Base-by-base conservation (phyloP, 371 early-diverging fungal genomes). In the Mucor saturninus region DNA sequence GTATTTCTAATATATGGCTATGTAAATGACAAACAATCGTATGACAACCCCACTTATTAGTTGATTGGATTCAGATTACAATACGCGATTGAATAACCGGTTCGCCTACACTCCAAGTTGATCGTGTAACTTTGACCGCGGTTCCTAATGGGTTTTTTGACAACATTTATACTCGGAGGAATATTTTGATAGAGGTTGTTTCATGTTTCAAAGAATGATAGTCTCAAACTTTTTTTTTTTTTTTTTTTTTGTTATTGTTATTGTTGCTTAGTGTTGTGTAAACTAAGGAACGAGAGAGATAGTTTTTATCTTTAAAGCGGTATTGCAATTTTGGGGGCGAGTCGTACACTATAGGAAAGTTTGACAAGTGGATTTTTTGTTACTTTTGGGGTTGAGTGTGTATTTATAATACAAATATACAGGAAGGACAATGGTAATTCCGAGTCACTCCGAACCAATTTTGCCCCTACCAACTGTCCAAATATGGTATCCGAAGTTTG, bases 401-500 rank as follows among this genome's bases (percentile, higher is more conserved):
- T 26, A 29, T 62, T 62, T 67, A 61, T 58, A 67, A 67, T 65
- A 65, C 65, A 54, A 48, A 54, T 65, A 65, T 65, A 65, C 65
- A 51, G n/a, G n/a, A 14, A n/a, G 13, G 37, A 37, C 48, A 55
- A 39, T 29, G 43, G 28, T 31, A 56, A 62, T 54, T 39, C 60
- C 60, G 61, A 60, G 51, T 53, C 69, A 63, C 69, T 68, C 69
- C 69, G 69, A 64, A 64, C 49, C 45, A 61, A 56, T 53, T 67
- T 63, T 64, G 69, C 69, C 69, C 69, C 69, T 68, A 68, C 69
- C 64, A 68, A 56, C 31, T 59, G 50, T 64, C 69, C 61, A 60
- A 68, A 68, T 60, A 31, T 45, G 61, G 69, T 53, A 48, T 56
- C 37, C 51, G 29, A 61, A 68, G 54, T 64, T 64, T 64, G 69